Evolutionary conservation across 2,329 filamentous ascomycete species (phyloP).

Genomic region (Periconia sp.): DNA sequence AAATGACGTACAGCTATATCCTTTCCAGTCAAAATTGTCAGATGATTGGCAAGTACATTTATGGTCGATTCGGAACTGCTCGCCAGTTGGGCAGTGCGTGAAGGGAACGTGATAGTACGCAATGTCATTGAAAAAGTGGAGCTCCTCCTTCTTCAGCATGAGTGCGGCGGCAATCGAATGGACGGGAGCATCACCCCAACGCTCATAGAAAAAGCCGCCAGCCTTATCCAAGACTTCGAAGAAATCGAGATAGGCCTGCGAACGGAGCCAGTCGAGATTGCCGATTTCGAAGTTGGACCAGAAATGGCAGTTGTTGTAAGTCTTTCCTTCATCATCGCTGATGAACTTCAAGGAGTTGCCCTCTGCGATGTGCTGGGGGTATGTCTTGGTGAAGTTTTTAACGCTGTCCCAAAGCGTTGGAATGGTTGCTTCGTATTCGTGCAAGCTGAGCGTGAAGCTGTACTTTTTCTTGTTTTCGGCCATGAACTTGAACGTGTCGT

Average conservation of each 20-base stretch:
- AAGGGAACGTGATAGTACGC: constrained; percentile 98
- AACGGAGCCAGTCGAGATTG: constrained; percentile 89
- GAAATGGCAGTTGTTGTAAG: constrained; percentile 97
- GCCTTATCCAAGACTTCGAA: constrained; percentile 86
- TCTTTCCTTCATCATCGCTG: constrained; percentile 86
- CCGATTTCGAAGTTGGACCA: constrained; percentile 99
- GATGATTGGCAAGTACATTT: constrained; percentile 94
- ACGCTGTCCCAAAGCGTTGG: constrained; percentile 92
- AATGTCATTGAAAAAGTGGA: constrained; percentile 99
- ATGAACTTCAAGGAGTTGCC: constrained; percentile 90
- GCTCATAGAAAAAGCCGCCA: constrained; percentile 98
- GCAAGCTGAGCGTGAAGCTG: constrained; percentile 91
- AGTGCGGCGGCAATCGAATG: constrained; percentile 94
- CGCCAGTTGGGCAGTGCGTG: constrained; percentile 92
- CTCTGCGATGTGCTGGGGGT: constrained; percentile 83
- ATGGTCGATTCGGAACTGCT: constrained; percentile 78
- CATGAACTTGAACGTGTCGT: constrained; percentile 97
- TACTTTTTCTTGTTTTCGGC: constrained; percentile 97
- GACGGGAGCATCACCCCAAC: constrained; percentile 96
- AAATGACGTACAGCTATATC: constrained; percentile 80
- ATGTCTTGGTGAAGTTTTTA: constrained; percentile 89
- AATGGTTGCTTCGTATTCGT: constrained; percentile 96
- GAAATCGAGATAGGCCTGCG: constrained; percentile 84
- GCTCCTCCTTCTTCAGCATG: constrained; percentile 85
- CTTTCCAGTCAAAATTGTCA: constrained; percentile 99